Conservation (phyloP, 208 protist species). For the Wallacemonas sp. region DNA sequence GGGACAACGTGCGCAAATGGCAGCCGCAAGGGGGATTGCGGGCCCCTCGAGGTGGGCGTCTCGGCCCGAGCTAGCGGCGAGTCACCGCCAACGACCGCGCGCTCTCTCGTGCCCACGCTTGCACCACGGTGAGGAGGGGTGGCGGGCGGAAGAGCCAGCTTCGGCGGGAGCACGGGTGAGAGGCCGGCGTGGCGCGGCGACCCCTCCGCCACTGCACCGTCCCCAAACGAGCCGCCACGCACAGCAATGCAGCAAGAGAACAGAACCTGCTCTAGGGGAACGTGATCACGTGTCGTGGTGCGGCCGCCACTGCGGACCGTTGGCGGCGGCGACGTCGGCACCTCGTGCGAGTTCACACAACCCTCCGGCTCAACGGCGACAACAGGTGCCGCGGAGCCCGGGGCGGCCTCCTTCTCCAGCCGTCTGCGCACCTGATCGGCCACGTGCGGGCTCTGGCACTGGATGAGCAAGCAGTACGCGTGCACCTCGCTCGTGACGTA, state of each 20-base stretch:
- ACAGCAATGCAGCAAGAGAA: slow-evolving; percentile 6
- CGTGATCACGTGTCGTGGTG: no score
- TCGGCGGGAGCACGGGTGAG: neutral
- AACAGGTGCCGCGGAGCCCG: slow-evolving; percentile 26
- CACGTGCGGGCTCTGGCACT: slow-evolving; percentile 27
- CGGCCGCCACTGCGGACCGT: no score
- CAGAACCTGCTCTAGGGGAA: neutral
- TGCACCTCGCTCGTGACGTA: slow-evolving; percentile 63
- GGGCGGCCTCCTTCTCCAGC: slow-evolving; percentile 34
- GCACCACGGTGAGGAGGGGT: neutral
- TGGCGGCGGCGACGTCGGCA: neutral
- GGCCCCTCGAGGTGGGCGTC: neutral
- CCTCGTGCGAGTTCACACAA: neutral
- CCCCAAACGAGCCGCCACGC: neutral
- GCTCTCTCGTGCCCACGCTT: neutral
- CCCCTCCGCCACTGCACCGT: neutral
- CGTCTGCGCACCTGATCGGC: slow-evolving; percentile 29
- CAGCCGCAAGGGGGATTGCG: neutral
- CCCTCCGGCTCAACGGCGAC: slow-evolving; percentile 32
- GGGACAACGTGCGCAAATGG: slow-evolving; percentile 1
- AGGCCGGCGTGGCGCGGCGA: neutral
- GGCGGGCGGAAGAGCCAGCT: neutral
- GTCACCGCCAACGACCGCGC: neutral
- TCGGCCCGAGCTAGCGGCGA: neutral
- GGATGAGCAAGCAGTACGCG: slow-evolving; percentile 63